Conservation (phyloP, 805 yeast genomes). For the Saccharomycopsis fibuligera region DNA sequence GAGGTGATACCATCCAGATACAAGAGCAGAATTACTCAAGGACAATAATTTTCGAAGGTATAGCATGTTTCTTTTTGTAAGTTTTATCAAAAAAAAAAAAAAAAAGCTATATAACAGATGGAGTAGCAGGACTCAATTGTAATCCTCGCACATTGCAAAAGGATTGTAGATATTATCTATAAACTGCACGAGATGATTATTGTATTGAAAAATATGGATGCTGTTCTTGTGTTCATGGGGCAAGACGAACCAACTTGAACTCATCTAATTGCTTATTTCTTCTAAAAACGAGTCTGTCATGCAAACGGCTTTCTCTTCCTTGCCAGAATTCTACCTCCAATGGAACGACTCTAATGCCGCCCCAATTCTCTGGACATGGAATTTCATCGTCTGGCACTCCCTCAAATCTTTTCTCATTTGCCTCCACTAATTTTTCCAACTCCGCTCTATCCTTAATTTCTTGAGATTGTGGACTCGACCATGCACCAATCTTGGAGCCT, state of each 20-base stretch:
- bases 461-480: constrained; percentile 88
- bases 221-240: too few species aligned
- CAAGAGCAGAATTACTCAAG: too few species aligned
- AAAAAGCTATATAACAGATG: too few species aligned
- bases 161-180: too few species aligned
- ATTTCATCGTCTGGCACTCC: constrained; percentile 51
- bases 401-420: constrained; percentile 51
- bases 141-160: too few species aligned
- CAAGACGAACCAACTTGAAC: constrained; percentile 66
- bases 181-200: too few species aligned
- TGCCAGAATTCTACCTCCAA: constrained; percentile 96
- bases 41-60: too few species aligned
- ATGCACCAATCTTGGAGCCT: constrained; percentile 91
- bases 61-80: too few species aligned
- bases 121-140: too few species aligned
- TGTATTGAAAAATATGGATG: too few species aligned
- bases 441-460: constrained; percentile 52
- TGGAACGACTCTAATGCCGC: constrained; percentile 85
- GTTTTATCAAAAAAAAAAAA: too few species aligned
- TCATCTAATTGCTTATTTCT: constrained; percentile 44
- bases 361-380: constrained; percentile 95
- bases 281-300: constrained; percentile 75
- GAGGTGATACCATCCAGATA: too few species aligned
- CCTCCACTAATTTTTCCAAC: constrained; percentile 46
- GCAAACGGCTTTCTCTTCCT: constrained; percentile 84